Percentiles rank a stretch among this genome's conserved stretches.
Evolutionary conservation across 1,284 basidiomycete genomes (phyloP).

Genomic region (Hemileia vastatrix): DNA sequence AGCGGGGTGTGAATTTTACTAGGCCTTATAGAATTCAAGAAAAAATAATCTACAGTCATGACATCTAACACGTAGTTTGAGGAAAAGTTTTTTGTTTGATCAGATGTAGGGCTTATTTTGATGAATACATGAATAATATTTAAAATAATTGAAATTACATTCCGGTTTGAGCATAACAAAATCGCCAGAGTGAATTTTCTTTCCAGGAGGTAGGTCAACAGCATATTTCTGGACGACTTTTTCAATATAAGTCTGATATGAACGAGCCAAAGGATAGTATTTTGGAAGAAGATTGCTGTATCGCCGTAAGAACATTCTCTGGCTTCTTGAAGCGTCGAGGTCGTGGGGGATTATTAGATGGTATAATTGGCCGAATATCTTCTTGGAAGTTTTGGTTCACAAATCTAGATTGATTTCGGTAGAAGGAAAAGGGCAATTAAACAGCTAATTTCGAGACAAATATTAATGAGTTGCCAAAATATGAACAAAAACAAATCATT

Average conservation of each 20-base stretch:
- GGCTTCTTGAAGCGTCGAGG: too few species aligned
- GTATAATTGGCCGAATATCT: too few species aligned
- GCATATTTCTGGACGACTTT: slow-evolving; percentile 97
- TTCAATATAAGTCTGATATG: slow-evolving; percentile 88
- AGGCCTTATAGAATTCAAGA: background rate
- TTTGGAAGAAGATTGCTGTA: background rate
- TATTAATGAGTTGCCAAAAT: too few species aligned
- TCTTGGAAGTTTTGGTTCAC: too few species aligned
- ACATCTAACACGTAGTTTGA: slow-evolving; percentile 4
- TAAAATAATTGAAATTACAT: slow-evolving; percentile 54
- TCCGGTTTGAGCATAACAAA: slow-evolving; percentile 98
- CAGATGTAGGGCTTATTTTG: background rate
- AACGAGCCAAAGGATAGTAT: too few species aligned
- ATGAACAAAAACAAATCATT: too few species aligned
- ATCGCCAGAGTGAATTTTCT: slow-evolving; percentile 76
- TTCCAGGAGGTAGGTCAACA: slow-evolving; percentile 66
- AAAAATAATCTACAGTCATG: slow-evolving; percentile 8
- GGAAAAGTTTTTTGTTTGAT: background rate
- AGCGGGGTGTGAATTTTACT: background rate
- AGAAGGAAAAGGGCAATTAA: too few species aligned
- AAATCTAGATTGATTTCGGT: too few species aligned
- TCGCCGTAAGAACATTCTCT: too few species aligned
- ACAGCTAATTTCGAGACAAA: too few species aligned
- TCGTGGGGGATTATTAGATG: too few species aligned
- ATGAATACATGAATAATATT: background rate